A percentile compares a stretch with the other conserved stretches of the same genome.
Conservation (phyloP, 2,329 filamentous ascomycete genomes). For the Coniochaeta sp. region DNA sequence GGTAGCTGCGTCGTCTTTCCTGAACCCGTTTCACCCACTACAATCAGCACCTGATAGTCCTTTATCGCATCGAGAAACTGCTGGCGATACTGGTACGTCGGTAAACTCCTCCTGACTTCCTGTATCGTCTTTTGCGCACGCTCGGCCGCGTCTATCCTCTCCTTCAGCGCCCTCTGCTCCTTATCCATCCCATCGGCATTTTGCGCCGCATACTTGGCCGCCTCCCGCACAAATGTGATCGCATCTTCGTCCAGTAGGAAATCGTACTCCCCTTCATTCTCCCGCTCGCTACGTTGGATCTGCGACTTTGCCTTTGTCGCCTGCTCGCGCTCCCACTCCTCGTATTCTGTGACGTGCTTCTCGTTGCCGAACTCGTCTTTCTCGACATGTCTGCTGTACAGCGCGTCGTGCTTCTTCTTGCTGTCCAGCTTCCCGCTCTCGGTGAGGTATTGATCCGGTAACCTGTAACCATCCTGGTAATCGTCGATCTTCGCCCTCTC, state of each 20-base stretch:
- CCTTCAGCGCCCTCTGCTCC: conserved; percentile 71
- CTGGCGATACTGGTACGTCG: conserved; percentile 83
- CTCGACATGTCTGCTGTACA: conserved; percentile 88
- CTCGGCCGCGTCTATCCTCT: conserved; percentile 82
- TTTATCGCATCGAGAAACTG: conserved; percentile 81
- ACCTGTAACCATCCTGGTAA: conserved; percentile 81
- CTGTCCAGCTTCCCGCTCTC: conserved; percentile 85
- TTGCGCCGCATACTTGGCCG: conserved; percentile 16
- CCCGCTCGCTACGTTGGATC: conserved; percentile 65
- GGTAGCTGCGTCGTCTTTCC: conserved; percentile 95
- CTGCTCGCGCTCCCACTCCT: conserved; percentile 94
- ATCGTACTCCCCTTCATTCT: conserved; percentile 79
- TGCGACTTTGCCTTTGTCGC: conserved; percentile 81
- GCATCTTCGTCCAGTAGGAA: conserved; percentile 81
- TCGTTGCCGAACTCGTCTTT: conserved; percentile 82
- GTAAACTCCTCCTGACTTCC: conserved; percentile 82
- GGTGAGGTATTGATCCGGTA: conserved; percentile 93
- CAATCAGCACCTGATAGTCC: conserved; percentile 79
- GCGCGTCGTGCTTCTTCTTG: conserved; percentile 79
- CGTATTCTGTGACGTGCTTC: conserved; percentile 84
- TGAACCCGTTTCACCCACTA: conserved; percentile 90
- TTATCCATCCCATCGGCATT: conserved; percentile 49
- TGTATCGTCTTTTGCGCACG: conserved; percentile 83
- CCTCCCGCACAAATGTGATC: conserved; percentile 19
- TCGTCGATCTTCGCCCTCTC: conserved; percentile 85